Evolutionary conservation across 441 rosid genomes (phyloP), one percentile per base, ranked within the genome.

Genomic region (Euphorbia schlechtendalii): DNA sequence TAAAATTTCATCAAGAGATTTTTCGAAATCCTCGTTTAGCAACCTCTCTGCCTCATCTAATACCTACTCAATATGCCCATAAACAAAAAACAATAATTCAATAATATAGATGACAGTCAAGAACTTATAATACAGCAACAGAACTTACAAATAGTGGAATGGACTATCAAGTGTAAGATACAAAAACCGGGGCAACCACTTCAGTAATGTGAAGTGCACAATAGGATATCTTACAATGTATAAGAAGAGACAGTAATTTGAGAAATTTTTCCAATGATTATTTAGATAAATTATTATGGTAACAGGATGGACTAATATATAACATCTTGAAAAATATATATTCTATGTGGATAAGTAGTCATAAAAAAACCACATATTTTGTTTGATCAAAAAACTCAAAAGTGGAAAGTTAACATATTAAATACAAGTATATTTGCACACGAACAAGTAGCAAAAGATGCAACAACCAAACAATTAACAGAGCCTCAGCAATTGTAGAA

Each of bases 41-140:
- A 95, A 71, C 73, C 97, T 85, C 71, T 95, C 99, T 24, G 98
- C 97, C 81, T 95, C 98, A 77, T 95, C 99, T 69, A 95, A 76
- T 59, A 95, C 96, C 99, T 92, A 80, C 55, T 68, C 76, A 69
- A 71, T n/a, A 43, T 18, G 64, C 64, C 22, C 14, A 68, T 43
- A 34, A 58, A 30, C 53, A 59, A 21, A 30, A 24, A 68, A 46
- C 8, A 60, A 67, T 21, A 18, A 59, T 25, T 17, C 38, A 43
- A 10, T 6, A 38, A 68, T 30, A 55, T 51, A 59, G 48, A 51
- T 22, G 24, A 12, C 10, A 59, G 25, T 60, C 40, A 73, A 36
- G 48, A 22, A 46, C 46, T 46, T 13, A 40, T 38, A 38, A 53
- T 10, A 40, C 15, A 0, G 46, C 13, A 24, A 17, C 22, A 13